Conservation (phyloP, 148 eudicot genomes). For the Rhododendron kiyosumense region DNA sequence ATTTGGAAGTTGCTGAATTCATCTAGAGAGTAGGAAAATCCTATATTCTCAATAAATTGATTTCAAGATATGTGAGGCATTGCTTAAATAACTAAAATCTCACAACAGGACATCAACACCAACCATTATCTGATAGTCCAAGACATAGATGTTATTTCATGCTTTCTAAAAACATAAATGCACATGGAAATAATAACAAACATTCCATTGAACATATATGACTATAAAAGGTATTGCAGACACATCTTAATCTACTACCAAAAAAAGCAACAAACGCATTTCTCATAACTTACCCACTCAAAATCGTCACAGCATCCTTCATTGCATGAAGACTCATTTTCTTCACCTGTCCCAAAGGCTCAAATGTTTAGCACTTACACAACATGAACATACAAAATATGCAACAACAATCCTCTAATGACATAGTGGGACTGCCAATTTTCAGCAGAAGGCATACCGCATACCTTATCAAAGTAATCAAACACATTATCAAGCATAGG, state of each 20-base stretch:
- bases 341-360: conserved; percentile 25
- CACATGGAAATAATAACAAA: not conserved
- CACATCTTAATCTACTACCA: not conserved
- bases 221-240: not conserved
- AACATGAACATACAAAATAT: not conserved
- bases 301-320: conserved; percentile 13
- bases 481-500: not conserved
- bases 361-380: not conserved
- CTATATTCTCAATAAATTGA: not conserved
- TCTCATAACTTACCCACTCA: conserved; percentile 14
- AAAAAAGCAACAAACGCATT: not conserved
- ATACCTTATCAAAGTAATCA: not conserved
- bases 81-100: not conserved
- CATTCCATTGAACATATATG: not conserved
- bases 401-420: not conserved
- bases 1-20: not conserved
- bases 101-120: not conserved
- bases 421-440: not conserved
- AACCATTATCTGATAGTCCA: not conserved
- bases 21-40: not conserved
- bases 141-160: not conserved
- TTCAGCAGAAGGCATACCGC: not conserved
- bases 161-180: not conserved
- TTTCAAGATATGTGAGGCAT: not conserved
- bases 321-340: conserved; percentile 31